Base-by-base conservation (phyloP, 2,329 filamentous ascomycete genomes). In the Arthrobotrys iridis region DNA sequence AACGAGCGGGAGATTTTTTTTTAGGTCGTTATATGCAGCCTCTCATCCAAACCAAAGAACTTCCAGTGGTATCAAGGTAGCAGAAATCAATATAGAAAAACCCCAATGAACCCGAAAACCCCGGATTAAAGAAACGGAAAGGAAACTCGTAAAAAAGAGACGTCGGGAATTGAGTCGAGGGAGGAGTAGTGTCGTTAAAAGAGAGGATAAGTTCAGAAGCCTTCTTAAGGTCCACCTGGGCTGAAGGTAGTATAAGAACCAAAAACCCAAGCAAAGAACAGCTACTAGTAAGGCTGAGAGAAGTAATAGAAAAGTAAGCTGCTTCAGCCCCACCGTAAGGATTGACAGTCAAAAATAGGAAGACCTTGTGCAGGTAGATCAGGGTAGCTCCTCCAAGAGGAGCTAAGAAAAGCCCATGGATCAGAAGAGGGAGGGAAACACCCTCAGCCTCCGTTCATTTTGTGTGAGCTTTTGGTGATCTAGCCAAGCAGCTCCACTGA, bases 191-290 rank as follows among this genome's bases (percentile, higher is more conserved):
- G 71, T 58, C 63, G 71, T 75, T 75, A 68, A 68, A 68, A 75
- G 63, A 75, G 40, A 68, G 71, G 50, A 75, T 64, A 41, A 52
- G 26, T 64, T 75, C 57, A 60, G 43, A 62, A 55, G 24, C 28
- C 43, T 74, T 57, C 24, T n/a, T 52, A 68, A 75, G 71, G 55
- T 75, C 71, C 71, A 63, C 71, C 58, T 74, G 71, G 71, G 71
- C 71, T 75, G 71, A 75, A 75, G 71, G 71, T 66, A 75, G 46
- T 75, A 75, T 75, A 68, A 68, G 63, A 75, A 75, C 71, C 41
- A 67, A 65, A 75, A 63, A 43, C 11, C 46, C 46, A 41, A 59
- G 46, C 62, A 41, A 62, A 64, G 52, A 67, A 40, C 55, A 74
- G 63, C 68, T 41, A 43, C 50, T 50, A 75, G 63, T 75, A 75